Base-by-base conservation (phyloP, 2,329 filamentous ascomycete genomes). In the Colletotrichum tropicicola region DNA sequence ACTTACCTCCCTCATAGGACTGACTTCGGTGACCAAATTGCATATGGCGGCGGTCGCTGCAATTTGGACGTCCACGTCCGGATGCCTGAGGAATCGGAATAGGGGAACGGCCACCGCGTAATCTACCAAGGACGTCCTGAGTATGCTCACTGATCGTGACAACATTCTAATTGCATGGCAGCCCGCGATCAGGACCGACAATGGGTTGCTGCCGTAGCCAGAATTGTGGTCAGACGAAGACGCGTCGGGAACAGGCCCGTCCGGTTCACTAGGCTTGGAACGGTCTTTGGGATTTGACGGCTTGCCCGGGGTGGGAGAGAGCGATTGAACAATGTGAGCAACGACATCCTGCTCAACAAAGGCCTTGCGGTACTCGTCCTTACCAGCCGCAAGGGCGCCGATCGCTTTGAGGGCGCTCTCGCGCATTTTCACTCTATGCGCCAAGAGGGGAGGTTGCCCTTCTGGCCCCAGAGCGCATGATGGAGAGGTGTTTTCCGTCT, bases 81-180 rank as follows among this genome's bases (percentile, higher is more conserved):
- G 84, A 75, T 96, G 91, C 61, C 85, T 88, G 68, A 98, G 83
- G 47, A 98, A 87, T 28, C 84, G 83, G 69, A 94, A 91, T 7
- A 97, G 81, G 4, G 94, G 94, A 69, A 89, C 85, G 2, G 92
- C 91, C 53, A 97, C 90, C 6, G 90, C 91, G 65, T 93, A 89
- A 77, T 99, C 96, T 62, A 97, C 92, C 48, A 99, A 81, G 53
- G 91, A 92, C 3, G 96, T 98, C 52, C 96, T 85, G 17, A 98
- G 80, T 44, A 95, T 90, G 74, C 88, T 92, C 21, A 97, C 91
- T 1, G 94, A 97, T 43, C 96, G 88, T 3, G 93, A 93, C 49
- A 98, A 82, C 74, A 94, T 92, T 67, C 92, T 87, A 27, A 94
- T 87, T 25, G 92, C 89, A 72, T 92, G 90, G 73, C 94, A 98